A percentile compares a stretch with the other conserved stretches of the same genome.
Evolutionary conservation across 768 basidiomycete species (phyloP).

Genomic region (Filobasidium wieringae): DNA sequence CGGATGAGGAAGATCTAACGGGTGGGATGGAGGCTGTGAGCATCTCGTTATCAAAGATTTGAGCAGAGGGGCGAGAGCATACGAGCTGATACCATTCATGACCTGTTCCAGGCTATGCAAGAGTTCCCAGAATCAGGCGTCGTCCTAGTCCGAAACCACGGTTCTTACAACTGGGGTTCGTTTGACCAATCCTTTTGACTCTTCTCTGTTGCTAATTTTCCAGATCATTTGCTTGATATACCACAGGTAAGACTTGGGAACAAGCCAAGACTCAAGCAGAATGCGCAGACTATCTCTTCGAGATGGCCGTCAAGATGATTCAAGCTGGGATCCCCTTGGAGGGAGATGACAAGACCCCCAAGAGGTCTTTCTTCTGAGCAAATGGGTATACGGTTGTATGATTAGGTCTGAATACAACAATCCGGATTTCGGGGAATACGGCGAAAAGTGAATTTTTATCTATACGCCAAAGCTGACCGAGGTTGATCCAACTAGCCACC

Average conservation of each 20-base stretch:
- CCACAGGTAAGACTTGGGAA: slow-evolving; percentile 54
- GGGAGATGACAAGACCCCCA: slow-evolving; percentile 2
- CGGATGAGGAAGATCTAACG: slow-evolving; percentile 75
- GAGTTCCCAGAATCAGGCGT: slow-evolving; percentile 67
- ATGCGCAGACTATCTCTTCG: slow-evolving; percentile 84
- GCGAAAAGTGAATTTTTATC: too few relatives aligned
- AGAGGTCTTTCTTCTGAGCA: neutral
- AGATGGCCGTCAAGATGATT: slow-evolving; percentile 47
- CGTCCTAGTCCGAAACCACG: slow-evolving; percentile 64
- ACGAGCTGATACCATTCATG: neutral
- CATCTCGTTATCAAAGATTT: neutral
- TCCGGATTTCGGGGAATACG: too few relatives aligned
- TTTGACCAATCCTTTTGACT: neutral
- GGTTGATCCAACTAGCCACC: too few relatives aligned
- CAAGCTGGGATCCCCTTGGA: slow-evolving; percentile 15
- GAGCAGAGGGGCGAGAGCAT: neutral
- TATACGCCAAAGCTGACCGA: too few relatives aligned
- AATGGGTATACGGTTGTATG: too few relatives aligned
- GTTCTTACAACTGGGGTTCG: slow-evolving; percentile 76
- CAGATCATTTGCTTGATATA: neutral
- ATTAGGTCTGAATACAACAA: too few relatives aligned
- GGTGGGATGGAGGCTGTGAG: slow-evolving; percentile 59
- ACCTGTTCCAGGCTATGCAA: slow-evolving; percentile 50
- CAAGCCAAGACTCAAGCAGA: slow-evolving; percentile 82
- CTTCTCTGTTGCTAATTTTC: neutral